A percentile compares a stretch with the other conserved stretches of the same genome.
Conservation (phyloP, 2,329 filamentous ascomycete species). For the Penicillium sp. region DNA sequence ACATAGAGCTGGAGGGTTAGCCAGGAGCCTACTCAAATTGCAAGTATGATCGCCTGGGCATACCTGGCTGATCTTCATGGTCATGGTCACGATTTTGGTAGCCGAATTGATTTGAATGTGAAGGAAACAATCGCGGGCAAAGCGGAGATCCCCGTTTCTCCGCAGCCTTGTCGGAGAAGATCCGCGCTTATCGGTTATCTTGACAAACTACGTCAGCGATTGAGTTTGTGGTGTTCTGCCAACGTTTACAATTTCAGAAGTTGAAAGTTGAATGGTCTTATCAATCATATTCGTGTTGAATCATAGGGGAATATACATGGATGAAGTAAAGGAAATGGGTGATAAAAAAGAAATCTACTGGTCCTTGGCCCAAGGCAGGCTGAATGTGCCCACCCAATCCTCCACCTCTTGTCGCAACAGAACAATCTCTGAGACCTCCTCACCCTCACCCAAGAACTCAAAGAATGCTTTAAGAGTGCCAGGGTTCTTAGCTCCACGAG, state of each 20-base stretch:
- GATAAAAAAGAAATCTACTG: constrained; percentile 35
- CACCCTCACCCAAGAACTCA: constrained; percentile 76
- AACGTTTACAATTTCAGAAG: not conserved
- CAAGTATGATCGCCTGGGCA: not conserved
- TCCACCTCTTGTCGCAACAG: constrained; percentile 86
- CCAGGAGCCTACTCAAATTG: not conserved
- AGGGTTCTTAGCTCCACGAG: constrained; percentile 82
- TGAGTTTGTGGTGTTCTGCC: not conserved
- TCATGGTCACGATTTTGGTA: constrained; percentile 24
- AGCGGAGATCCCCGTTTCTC: not conserved
- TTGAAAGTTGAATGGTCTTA: constrained; percentile 5
- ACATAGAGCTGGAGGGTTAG: constrained; percentile 58
- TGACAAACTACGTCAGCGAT: constrained; percentile 3
- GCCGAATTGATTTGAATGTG: not conserved
- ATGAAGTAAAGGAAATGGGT: constrained; percentile 9
- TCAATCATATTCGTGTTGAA: constrained; percentile 27
- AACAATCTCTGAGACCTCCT: constrained; percentile 80
- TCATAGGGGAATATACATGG: constrained; percentile 21
- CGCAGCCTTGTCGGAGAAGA: not conserved
- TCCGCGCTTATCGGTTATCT: constrained; percentile 13
- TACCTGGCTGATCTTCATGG: constrained; percentile 38
- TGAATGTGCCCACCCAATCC: constrained; percentile 84
- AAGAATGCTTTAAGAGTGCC: constrained; percentile 99
- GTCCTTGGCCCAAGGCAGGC: constrained; percentile 74
- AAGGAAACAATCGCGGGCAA: not conserved